Evolutionary conservation across 805 yeast species (phyloP).

Genomic region (Candida anglica): DNA sequence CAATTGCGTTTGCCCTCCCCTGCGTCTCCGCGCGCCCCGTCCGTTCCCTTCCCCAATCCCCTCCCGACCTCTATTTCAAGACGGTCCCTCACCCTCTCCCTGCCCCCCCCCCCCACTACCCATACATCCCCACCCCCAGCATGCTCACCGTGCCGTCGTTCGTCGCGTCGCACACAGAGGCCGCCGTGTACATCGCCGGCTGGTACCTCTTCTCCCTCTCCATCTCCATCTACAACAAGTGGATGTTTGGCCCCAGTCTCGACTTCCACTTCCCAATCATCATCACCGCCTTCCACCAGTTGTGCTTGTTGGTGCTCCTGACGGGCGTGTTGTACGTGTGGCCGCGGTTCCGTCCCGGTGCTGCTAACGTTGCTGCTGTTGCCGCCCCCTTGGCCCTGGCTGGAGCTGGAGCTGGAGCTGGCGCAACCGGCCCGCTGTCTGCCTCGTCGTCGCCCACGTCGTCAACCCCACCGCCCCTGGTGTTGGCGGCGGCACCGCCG

Average conservation of each 20-base stretch:
- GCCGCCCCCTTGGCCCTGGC: background rate
- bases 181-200: slow-evolving; percentile 36
- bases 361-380: background rate
- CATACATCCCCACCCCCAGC: too few relatives aligned
- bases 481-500: background rate
- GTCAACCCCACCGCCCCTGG: background rate
- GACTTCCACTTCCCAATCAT: slow-evolving; percentile 81
- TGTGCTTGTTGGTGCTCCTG: slow-evolving; percentile 58
- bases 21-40: too few relatives aligned
- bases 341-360: slow-evolving; percentile 47
- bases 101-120: too few relatives aligned
- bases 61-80: too few relatives aligned
- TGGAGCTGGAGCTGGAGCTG: background rate
- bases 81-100: too few relatives aligned
- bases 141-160: slow-evolving; percentile 1
- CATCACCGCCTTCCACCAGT: slow-evolving; percentile 82
- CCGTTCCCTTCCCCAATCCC: too few relatives aligned
- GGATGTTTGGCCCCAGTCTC: slow-evolving; percentile 90
- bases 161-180: background rate
- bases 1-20: too few relatives aligned
- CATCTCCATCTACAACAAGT: slow-evolving; percentile 81
- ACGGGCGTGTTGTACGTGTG: slow-evolving; percentile 37
- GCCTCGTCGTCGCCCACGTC: background rate
- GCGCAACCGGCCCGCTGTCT: background rate
- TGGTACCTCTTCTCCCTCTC: slow-evolving; percentile 73